Percentiles rank a stretch among this genome's conserved stretches.
phyloP scores from a whole-genome alignment of 2,329 filamentous ascomycete species.

The Botrytis cinerea region DNA sequence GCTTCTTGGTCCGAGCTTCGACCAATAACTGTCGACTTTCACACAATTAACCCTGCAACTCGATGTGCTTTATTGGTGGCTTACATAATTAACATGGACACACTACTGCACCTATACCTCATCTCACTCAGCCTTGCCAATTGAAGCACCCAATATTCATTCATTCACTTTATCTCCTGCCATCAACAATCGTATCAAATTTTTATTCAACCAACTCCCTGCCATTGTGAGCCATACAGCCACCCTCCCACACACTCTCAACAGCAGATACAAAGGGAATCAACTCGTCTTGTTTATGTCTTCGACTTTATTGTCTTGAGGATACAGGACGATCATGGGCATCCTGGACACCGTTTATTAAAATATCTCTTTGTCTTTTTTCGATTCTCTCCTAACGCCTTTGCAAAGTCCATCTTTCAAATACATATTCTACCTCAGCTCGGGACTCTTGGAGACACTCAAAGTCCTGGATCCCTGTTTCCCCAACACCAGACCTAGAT shows the following conservation, averaged over 20 bases:
- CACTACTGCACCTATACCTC: background rate
- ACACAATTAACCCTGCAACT: background rate
- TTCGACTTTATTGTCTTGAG: conserved; percentile 12
- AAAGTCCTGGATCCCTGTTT: background rate
- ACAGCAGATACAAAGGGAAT: background rate
- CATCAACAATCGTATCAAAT: background rate
- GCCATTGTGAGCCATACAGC: background rate
- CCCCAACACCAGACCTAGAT: background rate
- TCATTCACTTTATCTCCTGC: background rate
- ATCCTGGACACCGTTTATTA: conserved; percentile 22
- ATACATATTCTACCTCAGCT: background rate
- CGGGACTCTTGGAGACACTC: background rate
- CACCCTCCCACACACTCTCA: background rate
- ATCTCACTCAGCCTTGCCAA: conserved; percentile 11
- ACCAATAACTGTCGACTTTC: background rate
- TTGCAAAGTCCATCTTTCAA: background rate
- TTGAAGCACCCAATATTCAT: background rate
- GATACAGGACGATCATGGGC: conserved; percentile 20
- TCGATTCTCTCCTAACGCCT: background rate
- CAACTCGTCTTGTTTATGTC: background rate
- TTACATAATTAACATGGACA: background rate
- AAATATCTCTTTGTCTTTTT: conserved; percentile 24
- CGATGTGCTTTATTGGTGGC: background rate
- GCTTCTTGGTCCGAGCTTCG: conserved; percentile 4
- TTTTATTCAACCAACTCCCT: background rate